Evolutionary conservation across 129 eudicot species (phyloP), one percentile per base, ranked within the genome.

Genomic region (Glebionis coronaria): DNA sequence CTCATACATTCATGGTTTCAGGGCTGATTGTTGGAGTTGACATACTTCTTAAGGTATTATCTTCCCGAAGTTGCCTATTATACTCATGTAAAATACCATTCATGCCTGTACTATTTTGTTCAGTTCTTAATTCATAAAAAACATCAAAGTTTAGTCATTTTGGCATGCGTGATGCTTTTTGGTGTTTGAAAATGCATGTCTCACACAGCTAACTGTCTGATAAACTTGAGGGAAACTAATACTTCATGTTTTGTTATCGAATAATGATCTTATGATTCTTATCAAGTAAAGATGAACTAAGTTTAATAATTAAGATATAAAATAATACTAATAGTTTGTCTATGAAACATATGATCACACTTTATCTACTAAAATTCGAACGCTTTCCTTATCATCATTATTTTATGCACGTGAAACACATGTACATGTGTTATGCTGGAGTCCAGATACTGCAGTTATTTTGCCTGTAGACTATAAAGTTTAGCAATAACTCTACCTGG

Each of bases 1-100:
- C 90, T 46, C 92, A 78, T 60, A 85, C 93, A 45, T 88, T 88
- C 76, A 56, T 79, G 18, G 68, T 88, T 67, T 85, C 96, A 64
- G 96, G 93, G 51, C 54, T 80, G 55, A 73, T 81, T 73, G 87
- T 85, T 73, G 92, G 85, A 45, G 83, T 75, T 12, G 90, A 88
- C 76, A 54, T 83, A 21, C 80, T 88, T 65, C 75, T 88, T 52
- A 84, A 85, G 96, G 96, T 88, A 74, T 65, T 65, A 53, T 18
- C 31, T 75, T 65, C 8, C 59, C 15, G 11, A 13, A 27, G 65
- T 11, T 73, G 12, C 23, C 46, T 4, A 13, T 44, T 44, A 65
- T 71, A 64, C 5, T 13, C 38, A 7, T 28, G 38, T 59, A 27
- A 29, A 28, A 52, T 16, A 0, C 27, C 38, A 20, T 38, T 12